Percentiles rank a stretch among this genome's conserved stretches.
Conservation (phyloP, 2,329 filamentous ascomycete species). For the Fusarium tanahbumbuense region DNA sequence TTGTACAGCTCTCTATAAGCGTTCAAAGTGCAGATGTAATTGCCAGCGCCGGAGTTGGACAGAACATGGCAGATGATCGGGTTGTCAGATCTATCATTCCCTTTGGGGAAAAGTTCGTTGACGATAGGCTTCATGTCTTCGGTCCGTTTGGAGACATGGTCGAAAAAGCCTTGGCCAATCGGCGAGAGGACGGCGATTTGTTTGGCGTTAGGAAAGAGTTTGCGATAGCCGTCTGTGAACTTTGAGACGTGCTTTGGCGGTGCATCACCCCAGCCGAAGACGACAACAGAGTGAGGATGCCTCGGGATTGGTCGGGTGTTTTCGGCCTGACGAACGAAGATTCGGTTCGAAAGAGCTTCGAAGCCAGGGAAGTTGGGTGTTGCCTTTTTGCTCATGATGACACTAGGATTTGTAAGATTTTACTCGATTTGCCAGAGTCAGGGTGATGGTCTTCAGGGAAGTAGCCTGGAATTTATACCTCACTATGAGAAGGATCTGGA, state of each 20-base stretch:
- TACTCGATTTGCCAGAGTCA: too few species aligned
- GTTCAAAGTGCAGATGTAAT: background rate
- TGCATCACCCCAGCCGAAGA: slow-evolving; percentile 21
- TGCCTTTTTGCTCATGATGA: background rate
- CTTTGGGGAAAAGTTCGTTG: background rate
- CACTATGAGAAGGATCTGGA: too few species aligned
- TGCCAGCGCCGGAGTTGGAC: slow-evolving; percentile 9
- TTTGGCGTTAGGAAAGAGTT: background rate
- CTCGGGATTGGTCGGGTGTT: rapidly evolving
- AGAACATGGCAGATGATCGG: background rate
- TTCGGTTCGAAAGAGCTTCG: background rate
- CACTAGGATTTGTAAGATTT: too few species aligned
- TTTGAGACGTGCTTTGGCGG: slow-evolving; percentile 7
- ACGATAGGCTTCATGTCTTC: slow-evolving; percentile 2
- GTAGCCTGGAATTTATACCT: too few species aligned
- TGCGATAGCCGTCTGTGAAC: background rate
- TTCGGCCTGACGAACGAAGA: background rate
- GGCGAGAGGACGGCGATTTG: background rate
- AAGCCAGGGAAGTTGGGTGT: background rate
- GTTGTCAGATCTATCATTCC: rapidly evolving
- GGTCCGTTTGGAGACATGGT: background rate
- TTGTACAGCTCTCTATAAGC: slow-evolving; percentile 5
- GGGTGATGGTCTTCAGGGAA: too few species aligned
- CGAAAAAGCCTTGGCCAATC: background rate
- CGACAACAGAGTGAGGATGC: background rate